These are phyloP conservation scores for Salicornia ramosissima DNA, from an alignment of 148 eudicot genomes.

Conservation along the genomic window DNA sequence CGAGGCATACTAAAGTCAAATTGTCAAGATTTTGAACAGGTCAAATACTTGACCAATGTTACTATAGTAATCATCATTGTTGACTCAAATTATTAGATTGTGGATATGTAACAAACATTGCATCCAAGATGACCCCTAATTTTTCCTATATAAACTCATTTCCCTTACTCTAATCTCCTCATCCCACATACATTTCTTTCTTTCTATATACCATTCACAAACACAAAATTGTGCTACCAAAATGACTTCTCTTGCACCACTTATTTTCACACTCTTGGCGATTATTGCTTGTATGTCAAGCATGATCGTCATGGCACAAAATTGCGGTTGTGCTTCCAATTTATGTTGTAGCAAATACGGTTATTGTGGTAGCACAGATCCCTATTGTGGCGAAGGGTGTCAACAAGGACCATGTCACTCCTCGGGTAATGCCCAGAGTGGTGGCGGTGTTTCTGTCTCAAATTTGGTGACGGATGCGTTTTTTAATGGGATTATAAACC, in stretches of 20 bases:
- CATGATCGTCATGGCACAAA: neutral
- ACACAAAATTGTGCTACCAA: neutral
- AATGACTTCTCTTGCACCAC: neutral
- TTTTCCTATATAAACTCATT: neutral
- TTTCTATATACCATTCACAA: neutral
- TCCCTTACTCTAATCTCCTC: neutral
- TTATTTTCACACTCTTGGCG: neutral
- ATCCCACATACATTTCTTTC: neutral
- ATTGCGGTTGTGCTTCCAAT: neutral
- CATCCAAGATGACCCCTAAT: neutral
- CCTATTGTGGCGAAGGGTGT: neutral
- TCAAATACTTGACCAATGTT: neutral
- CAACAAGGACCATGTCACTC: neutral
- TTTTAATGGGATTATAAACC: slow-evolving; percentile 38
- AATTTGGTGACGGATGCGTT: slow-evolving; percentile 37
- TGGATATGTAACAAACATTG: too few species aligned
- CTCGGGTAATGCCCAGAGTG: neutral
- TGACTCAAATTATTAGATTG: too few species aligned
- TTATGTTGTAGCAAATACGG: neutral
- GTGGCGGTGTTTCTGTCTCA: slow-evolving; percentile 24
- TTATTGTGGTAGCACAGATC: neutral
- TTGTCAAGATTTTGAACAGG: neutral
- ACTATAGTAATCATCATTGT: neutral
- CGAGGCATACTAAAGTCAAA: neutral
- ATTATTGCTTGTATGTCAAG: neutral